Evolutionary conservation across 2,329 filamentous ascomycete genomes (phyloP).

Genomic region (Hypoxylon sp.): DNA sequence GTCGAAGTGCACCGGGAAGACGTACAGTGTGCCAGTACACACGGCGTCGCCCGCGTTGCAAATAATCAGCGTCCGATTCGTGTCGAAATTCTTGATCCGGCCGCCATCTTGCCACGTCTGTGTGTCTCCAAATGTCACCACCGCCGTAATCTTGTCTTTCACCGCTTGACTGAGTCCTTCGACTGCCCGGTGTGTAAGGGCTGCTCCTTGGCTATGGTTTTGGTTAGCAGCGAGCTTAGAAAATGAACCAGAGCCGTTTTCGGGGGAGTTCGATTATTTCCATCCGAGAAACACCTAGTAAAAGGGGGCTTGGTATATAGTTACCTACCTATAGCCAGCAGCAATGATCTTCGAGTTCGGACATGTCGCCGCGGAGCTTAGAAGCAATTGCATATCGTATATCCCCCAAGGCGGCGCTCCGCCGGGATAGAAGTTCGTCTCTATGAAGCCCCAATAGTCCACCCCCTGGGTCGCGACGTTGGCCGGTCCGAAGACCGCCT

Average conservation of each 20-base stretch:
- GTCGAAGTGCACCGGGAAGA: slow-evolving; percentile 57
- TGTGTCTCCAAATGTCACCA: slow-evolving; percentile 58
- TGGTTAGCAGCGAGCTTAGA: neutral
- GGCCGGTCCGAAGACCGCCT: slow-evolving; percentile 48
- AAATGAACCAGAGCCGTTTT: neutral
- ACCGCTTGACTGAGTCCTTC: slow-evolving; percentile 49
- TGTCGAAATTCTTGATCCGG: slow-evolving; percentile 55
- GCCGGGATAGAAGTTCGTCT: slow-evolving; percentile 52
- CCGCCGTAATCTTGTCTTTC: slow-evolving; percentile 54
- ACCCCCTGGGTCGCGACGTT: slow-evolving; percentile 52
- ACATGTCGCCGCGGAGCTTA: slow-evolving; percentile 48
- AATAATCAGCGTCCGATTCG: slow-evolving; percentile 58
- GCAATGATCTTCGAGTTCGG: slow-evolving; percentile 50
- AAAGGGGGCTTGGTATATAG: neutral
- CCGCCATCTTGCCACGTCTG: slow-evolving; percentile 56
- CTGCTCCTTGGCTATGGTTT: slow-evolving; percentile 55
- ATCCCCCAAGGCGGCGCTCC: slow-evolving; percentile 52
- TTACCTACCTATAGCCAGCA: slow-evolving; percentile 52
- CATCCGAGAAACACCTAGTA: neutral
- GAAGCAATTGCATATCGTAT: slow-evolving; percentile 50
- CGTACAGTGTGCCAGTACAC: slow-evolving; percentile 56
- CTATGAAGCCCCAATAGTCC: slow-evolving; percentile 51
- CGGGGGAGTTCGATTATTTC: neutral
- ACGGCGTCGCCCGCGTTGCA: slow-evolving; percentile 59
- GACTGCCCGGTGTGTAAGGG: slow-evolving; percentile 58